Evolutionary conservation across 2,329 filamentous ascomycete species (phyloP).

Genomic region (Helotiales sp.): DNA sequence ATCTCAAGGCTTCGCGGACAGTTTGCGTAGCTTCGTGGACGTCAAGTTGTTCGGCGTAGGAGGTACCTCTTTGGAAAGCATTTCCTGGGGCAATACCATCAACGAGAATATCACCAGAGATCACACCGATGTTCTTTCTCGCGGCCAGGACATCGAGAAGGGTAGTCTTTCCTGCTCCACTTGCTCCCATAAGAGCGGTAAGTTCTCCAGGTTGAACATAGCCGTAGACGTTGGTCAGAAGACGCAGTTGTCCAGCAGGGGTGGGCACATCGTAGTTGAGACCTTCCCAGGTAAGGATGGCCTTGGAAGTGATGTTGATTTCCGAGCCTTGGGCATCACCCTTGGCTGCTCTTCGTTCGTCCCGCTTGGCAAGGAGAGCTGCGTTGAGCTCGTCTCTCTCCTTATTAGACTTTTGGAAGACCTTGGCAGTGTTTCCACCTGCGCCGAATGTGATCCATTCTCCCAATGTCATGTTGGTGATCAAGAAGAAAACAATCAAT

Average conservation of each 20-base stretch:
- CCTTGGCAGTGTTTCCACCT: constrained; percentile 79
- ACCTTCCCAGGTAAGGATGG: constrained; percentile 84
- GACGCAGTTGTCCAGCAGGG: constrained; percentile 48
- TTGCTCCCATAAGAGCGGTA: constrained; percentile 66
- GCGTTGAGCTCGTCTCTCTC: constrained; percentile 71
- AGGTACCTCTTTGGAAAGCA: constrained; percentile 66
- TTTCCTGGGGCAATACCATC: constrained; percentile 62
- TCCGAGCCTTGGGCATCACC: constrained; percentile 51
- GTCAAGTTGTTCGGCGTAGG: constrained; percentile 69
- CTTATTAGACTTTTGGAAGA: constrained; percentile 73
- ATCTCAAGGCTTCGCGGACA: constrained; percentile 69
- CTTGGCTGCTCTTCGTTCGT: constrained; percentile 55
- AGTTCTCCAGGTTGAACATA: constrained; percentile 66
- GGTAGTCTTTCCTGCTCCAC: constrained; percentile 70
- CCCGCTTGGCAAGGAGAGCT: constrained; percentile 62
- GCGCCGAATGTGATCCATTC: constrained; percentile 79
- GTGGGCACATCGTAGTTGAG: constrained; percentile 76
- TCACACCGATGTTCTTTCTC: constrained; percentile 68
- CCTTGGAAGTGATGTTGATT: constrained; percentile 63
- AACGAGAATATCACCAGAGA: constrained; percentile 65
- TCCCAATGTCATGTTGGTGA: constrained; percentile 76
- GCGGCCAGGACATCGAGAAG: constrained; percentile 67
- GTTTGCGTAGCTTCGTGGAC: constrained; percentile 66
- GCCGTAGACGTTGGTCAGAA: constrained; percentile 65
- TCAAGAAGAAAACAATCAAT: constrained; percentile 76